These are phyloP conservation scores for Chaetoceros tenuissimus DNA, from an alignment of 108 stramenopile genomes.

Conservation along the genomic window DNA sequence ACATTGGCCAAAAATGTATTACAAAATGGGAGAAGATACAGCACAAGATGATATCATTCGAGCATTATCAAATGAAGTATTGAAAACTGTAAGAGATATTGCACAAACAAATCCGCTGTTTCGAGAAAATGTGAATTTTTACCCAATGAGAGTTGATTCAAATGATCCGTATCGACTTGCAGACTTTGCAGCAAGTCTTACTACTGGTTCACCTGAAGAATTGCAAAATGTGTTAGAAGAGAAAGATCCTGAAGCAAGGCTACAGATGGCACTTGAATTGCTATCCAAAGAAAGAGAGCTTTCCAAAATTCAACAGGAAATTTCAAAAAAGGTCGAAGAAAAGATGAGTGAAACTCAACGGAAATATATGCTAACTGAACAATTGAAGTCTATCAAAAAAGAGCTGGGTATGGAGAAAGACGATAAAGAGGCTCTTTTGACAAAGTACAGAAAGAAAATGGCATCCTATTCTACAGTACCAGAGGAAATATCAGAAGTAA, in stretches of 20 bases:
- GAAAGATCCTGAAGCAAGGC: constrained; percentile 77
- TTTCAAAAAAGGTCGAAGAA: constrained; percentile 90
- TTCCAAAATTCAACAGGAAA: constrained; percentile 88
- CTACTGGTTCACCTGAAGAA: constrained; percentile 79
- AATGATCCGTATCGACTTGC: constrained; percentile 92
- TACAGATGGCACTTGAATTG: constrained; percentile 85
- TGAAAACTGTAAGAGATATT: constrained; percentile 88
- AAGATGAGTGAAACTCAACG: constrained; percentile 91
- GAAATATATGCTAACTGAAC: constrained; percentile 92
- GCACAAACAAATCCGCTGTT: constrained; percentile 89
- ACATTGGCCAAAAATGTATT: constrained; percentile 82
- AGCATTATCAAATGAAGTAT: constrained; percentile 91
- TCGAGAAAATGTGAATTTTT: constrained; percentile 86
- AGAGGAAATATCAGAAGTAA: constrained; percentile 55
- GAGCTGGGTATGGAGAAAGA: constrained; percentile 98
- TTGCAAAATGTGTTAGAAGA: constrained; percentile 91
- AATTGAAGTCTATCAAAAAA: constrained; percentile 98
- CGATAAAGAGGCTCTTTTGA: constrained; percentile 90
- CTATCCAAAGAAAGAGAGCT: constrained; percentile 87
- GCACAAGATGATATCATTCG: constrained; percentile 70
- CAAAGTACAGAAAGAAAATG: constrained; percentile 82
- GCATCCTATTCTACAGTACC: constrained; percentile 59
- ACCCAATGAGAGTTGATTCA: constrained; percentile 77
- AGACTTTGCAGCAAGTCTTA: constrained; percentile 89
- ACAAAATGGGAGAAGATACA: constrained; percentile 32